A percentile compares a stretch with the other conserved stretches of the same genome.
phyloP scores from a whole-genome alignment of 805 yeast genomes.

The Ogataea neopini region DNA sequence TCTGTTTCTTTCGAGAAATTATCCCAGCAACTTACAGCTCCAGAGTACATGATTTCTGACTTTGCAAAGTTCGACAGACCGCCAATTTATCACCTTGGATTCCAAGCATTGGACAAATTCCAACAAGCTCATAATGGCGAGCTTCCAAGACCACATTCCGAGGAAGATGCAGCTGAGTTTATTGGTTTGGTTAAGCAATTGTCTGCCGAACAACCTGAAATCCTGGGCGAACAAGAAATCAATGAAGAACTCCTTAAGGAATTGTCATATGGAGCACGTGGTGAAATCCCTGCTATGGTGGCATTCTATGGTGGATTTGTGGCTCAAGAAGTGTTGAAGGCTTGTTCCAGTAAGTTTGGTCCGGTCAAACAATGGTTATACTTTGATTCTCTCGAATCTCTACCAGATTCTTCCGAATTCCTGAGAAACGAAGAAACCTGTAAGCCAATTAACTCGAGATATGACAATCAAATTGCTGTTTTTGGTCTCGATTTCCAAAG shows the following conservation, averaged over 20 bases:
- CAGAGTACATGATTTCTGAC: slow-evolving; percentile 81
- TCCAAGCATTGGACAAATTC: slow-evolving; percentile 84
- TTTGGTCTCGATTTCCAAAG: slow-evolving; percentile 81
- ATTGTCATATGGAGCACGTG: slow-evolving; percentile 81
- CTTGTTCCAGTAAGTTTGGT: slow-evolving; percentile 92
- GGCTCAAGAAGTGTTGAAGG: slow-evolving; percentile 96
- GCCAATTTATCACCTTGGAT: slow-evolving; percentile 85
- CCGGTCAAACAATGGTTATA: slow-evolving; percentile 91
- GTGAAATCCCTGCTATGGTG: slow-evolving; percentile 86
- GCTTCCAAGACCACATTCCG: slow-evolving; percentile 77
- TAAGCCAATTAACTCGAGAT: slow-evolving; percentile 75
- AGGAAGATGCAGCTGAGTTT: slow-evolving; percentile 70
- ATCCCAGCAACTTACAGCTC: slow-evolving; percentile 62
- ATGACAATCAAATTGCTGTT: slow-evolving; percentile 94
- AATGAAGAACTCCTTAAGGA: slow-evolving; percentile 68
- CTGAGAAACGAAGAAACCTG: slow-evolving; percentile 72
- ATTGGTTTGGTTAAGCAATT: slow-evolving; percentile 60
- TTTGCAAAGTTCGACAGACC: slow-evolving; percentile 95
- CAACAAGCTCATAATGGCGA: slow-evolving; percentile 57
- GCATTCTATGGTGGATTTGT: slow-evolving; percentile 93
- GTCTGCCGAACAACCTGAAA: slow-evolving; percentile 53
- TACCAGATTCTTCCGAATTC: slow-evolving; percentile 61
- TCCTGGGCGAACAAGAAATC: slow-evolving; percentile 55
- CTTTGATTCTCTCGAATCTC: slow-evolving; percentile 90
- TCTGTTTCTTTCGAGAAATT: slow-evolving; percentile 63